Conservation (phyloP, 139 green algal genomes). For the Pleodorina starrii region DNA sequence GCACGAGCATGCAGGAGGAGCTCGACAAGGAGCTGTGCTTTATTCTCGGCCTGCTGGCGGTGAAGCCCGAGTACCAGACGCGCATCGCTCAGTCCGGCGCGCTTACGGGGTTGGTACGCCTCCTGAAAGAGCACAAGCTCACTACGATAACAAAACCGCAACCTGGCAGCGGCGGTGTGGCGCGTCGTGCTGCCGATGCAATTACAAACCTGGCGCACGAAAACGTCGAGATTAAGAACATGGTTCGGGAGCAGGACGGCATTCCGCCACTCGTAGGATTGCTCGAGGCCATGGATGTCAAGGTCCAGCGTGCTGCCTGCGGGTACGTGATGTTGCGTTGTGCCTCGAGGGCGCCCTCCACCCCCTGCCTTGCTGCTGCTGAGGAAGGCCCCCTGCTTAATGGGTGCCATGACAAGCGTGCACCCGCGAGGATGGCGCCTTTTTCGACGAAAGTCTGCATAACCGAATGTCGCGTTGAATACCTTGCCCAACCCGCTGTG, state of each 20-base stretch:
- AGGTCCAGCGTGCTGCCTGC: constrained; percentile 87
- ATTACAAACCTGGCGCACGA: constrained; percentile 98
- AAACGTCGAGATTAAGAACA: constrained; percentile 94
- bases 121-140: constrained; percentile 75
- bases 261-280: constrained; percentile 94
- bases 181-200: constrained; percentile 91
- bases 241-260: constrained; percentile 86
- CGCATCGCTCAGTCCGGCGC: constrained; percentile 82
- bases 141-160: constrained; percentile 52
- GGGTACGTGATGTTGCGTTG: neutral
- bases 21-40: constrained; percentile 94
- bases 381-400: too few species aligned
- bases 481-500: too few species aligned
- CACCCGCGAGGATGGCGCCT: too few species aligned
- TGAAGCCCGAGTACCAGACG: constrained; percentile 91
- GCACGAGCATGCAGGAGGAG: constrained; percentile 69
- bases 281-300: constrained; percentile 88
- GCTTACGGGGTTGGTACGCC: constrained; percentile 77
- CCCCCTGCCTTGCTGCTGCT: too few species aligned
- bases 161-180: constrained; percentile 66
- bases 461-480: too few species aligned
- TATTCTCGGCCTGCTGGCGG: constrained; percentile 92
- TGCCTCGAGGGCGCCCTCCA: too few species aligned
- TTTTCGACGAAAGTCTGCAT: too few species aligned
- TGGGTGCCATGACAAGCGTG: too few species aligned